Percentiles rank a stretch among this genome's conserved stretches.
phyloP scores from a whole-genome alignment of 1,139 yeast genomes.

The Pichia inconspicua region DNA sequence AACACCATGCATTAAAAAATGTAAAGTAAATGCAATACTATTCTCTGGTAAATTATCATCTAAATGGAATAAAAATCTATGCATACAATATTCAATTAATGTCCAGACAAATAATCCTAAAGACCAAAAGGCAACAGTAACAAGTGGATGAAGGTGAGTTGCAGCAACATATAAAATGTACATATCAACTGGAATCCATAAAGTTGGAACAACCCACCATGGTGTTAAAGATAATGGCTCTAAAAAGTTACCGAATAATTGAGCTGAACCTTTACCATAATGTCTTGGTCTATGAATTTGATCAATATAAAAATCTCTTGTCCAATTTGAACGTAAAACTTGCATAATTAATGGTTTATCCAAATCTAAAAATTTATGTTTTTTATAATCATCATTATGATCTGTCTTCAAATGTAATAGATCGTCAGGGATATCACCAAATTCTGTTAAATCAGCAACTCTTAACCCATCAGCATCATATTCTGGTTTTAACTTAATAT shows the following conservation, averaged over 20 bases:
- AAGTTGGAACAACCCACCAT: constrained; percentile 76
- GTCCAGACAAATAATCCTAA: constrained; percentile 89
- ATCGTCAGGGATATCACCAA: constrained; percentile 66
- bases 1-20: constrained; percentile 87
- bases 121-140: constrained; percentile 35
- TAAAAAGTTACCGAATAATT: constrained; percentile 64
- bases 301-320: constrained; percentile 84
- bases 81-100: constrained; percentile 75
- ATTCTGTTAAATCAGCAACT: constrained; percentile 40
- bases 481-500: constrained; percentile 24
- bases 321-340: constrained; percentile 62
- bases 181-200: constrained; percentile 81
- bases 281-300: constrained; percentile 98
- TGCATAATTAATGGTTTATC: constrained; percentile 74
- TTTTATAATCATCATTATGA: constrained; percentile 55
- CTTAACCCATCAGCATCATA: constrained; percentile 16
- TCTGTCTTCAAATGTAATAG: constrained; percentile 74
- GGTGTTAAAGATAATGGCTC: constrained; percentile 67
- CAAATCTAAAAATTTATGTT: constrained; percentile 81
- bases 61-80: constrained; percentile 87
- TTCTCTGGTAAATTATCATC: constrained; percentile 81
- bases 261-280: constrained; percentile 87
- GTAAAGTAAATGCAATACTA: constrained; percentile 65
- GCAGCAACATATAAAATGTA: constrained; percentile 39
- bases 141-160: constrained; percentile 28